Percentiles rank a stretch among this genome's conserved stretches.
These are phyloP conservation scores for Ilyonectria robusta DNA, from an alignment of 2,329 filamentous ascomycete species.

Conservation along the genomic window DNA sequence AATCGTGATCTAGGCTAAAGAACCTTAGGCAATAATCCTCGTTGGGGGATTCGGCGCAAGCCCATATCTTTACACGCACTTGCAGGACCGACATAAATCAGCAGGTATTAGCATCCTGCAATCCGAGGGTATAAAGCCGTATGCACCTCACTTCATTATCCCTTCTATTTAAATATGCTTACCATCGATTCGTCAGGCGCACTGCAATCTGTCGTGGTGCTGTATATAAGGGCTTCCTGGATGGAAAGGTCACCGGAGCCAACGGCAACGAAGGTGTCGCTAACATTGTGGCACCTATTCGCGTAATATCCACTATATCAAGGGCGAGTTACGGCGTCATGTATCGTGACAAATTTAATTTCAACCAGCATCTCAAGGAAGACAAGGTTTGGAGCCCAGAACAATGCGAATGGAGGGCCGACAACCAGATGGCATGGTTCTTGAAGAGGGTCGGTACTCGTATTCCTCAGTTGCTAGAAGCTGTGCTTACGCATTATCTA, in stretches of 20 bases:
- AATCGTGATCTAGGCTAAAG: background rate
- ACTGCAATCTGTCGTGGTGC: conserved; percentile 23
- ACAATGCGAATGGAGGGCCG: background rate
- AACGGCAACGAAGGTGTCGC: background rate
- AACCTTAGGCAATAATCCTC: conserved; percentile 11
- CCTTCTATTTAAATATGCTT: background rate
- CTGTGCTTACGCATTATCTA: background rate
- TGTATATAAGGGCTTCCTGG: conserved; percentile 23
- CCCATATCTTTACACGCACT: conserved; percentile 8
- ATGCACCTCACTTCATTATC: background rate
- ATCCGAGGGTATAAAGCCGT: conserved; percentile 15
- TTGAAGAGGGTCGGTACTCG: conserved; percentile 3
- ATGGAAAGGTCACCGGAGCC: background rate
- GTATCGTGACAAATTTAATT: background rate
- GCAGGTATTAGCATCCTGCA: conserved; percentile 13
- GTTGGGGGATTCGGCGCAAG: conserved; percentile 16
- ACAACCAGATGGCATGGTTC: conserved; percentile 6
- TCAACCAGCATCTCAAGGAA: background rate
- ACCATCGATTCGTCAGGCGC: background rate
- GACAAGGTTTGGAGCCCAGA: conserved; percentile 14
- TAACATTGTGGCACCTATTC: conserved; percentile 9
- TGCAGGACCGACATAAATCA: background rate
- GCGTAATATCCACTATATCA: conserved; percentile 12
- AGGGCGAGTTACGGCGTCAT: conserved; percentile 14
- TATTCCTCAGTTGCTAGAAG: background rate